phyloP scores from a whole-genome alignment of 768 basidiomycete species.

The Pulveroboletus sp. region DNA sequence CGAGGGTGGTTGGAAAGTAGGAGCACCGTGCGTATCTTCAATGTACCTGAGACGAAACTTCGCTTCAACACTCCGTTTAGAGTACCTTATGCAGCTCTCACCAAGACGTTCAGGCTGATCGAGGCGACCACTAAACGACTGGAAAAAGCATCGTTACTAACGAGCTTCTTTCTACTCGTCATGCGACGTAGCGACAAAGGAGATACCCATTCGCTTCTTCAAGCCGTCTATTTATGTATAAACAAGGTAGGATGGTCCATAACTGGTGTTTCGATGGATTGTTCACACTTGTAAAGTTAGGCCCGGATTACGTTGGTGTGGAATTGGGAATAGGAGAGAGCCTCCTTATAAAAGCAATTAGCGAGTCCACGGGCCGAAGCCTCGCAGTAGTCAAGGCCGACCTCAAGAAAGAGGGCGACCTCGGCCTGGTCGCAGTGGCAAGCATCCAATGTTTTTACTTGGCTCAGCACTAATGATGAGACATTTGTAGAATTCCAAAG shows the following conservation, averaged over 20 bases:
- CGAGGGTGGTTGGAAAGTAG: constrained; percentile 77
- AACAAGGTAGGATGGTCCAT: constrained; percentile 60
- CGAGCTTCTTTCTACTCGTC: constrained; percentile 83
- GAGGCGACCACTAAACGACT: constrained; percentile 93
- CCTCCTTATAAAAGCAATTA: constrained; percentile 90
- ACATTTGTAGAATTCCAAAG: constrained; percentile 77
- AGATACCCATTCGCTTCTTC: constrained; percentile 72
- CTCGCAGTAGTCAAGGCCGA: constrained; percentile 80
- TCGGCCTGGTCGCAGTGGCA: constrained; percentile 96
- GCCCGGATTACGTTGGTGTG: constrained; percentile 92
- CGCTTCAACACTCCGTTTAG: constrained; percentile 36
- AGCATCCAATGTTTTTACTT: constrained; percentile 16
- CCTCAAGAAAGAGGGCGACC: constrained; percentile 90
- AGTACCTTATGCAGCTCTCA: constrained; percentile 90
- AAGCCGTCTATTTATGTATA: constrained; percentile 93
- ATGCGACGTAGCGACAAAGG: constrained; percentile 79
- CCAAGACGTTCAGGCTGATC: constrained; percentile 83
- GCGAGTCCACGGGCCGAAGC: constrained; percentile 90
- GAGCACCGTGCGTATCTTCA: constrained; percentile 64
- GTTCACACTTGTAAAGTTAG: constrained; percentile 49
- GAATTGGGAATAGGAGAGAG: constrained; percentile 97
- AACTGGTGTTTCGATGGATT: not conserved
- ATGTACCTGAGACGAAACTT: not conserved
- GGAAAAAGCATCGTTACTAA: constrained; percentile 87
- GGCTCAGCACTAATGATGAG: not conserved